Evolutionary conservation across 2,329 filamentous ascomycete species (phyloP), one percentile per base, ranked within the genome.

Genomic region (Diaporthe eres): DNA sequence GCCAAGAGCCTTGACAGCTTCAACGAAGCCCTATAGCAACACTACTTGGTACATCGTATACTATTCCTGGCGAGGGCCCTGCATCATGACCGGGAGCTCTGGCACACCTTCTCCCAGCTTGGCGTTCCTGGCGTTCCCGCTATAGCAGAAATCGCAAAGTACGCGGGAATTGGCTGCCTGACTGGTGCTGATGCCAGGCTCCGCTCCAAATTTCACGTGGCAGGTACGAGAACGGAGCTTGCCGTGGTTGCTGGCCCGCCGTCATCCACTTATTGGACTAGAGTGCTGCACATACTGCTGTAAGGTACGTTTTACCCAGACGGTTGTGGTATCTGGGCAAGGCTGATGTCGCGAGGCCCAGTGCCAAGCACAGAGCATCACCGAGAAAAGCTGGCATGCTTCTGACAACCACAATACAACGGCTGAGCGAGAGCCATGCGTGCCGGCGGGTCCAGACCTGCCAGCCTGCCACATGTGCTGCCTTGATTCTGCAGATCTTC

Each of bases 1-100:
- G 58, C 58, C 34, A 73, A 53, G 71, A 28, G 15, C 58, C 39
- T 28, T 73, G 71, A 73, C 71, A 73, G 47, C 71, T 73, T 73
- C 58, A 51, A 39, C n/a, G 22, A 63, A 37, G 44, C 44, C 71
- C 60, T 55, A 51, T 37, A 61, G 4, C 44, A 47, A 13, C 49
- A 42, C 25, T 37, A 44, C 37, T 57, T 34, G 37, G 57, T 3
- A 49, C 25, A 22, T 13, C 37, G 5, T 61, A 25, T 19, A 44
- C 65, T 31, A 65, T 25, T 34, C 39, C 49, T 55, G 49, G 58
- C 34, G 10, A 25, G 47, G 19, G 25, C 65, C 65, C 65, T 70
- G 65, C n/a, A 70, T 37, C 13, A 42, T n/a, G 34, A 42, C 65
- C n/a, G 12, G 34, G 49, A 57, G 8, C 47, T 63, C 71, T 65